Conservation (phyloP, 2,329 filamentous ascomycete genomes). For the Orbilia quercus region DNA sequence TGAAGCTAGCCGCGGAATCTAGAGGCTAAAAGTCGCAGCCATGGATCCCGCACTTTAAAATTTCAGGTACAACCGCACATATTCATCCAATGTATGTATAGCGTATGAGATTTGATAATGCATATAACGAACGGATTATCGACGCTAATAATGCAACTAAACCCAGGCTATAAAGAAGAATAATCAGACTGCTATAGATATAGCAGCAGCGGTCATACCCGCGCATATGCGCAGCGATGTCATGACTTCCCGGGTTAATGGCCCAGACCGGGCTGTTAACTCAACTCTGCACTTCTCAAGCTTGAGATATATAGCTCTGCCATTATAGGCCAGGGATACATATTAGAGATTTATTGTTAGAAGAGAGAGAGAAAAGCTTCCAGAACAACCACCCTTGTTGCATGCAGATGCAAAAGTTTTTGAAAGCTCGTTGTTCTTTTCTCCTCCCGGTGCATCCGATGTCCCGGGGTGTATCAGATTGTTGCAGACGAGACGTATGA, state of each 20-base stretch:
- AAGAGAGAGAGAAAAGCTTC: slow-evolving; percentile 23
- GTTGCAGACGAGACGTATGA: slow-evolving; percentile 12
- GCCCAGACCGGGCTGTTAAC: slow-evolving; percentile 9
- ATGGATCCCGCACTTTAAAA: too few species aligned
- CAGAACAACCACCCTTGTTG: slow-evolving; percentile 28
- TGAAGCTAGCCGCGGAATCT: too few species aligned
- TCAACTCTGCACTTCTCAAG: too few species aligned
- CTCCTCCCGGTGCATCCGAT: too few species aligned
- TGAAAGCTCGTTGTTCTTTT: neutral
- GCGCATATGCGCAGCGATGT: slow-evolving; percentile 17
- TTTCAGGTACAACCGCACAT: neutral
- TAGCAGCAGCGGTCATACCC: neutral
- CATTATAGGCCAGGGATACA: slow-evolving; percentile 38
- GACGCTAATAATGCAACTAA: too few species aligned
- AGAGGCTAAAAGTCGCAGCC: too few species aligned
- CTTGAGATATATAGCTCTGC: slow-evolving; percentile 51
- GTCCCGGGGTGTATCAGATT: slow-evolving; percentile 6
- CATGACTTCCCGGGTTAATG: neutral
- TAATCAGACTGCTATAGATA: too few species aligned
- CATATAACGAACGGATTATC: too few species aligned
- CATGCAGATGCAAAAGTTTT: slow-evolving; percentile 29
- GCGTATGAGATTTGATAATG: too few species aligned
- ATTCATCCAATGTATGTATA: neutral
- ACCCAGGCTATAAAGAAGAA: too few species aligned
- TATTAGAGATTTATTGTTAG: slow-evolving; percentile 1